Percentiles rank a stretch among this genome's conserved stretches.
Conservation (phyloP, 352 stramenopile species). For the Phytophthora rubi region DNA sequence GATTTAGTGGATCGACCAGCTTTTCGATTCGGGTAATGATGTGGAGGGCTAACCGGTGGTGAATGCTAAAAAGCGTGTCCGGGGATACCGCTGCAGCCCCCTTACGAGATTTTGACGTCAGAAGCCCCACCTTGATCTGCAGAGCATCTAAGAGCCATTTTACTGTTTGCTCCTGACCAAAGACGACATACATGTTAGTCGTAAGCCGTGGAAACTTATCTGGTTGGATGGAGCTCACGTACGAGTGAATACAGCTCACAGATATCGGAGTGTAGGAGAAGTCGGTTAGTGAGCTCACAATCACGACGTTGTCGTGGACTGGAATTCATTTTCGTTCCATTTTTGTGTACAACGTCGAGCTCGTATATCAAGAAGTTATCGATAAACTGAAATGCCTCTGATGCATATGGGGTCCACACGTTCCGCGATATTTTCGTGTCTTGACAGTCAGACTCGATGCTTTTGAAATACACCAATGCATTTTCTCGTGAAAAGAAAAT, state of each 20-base stretch:
- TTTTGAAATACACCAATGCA: conserved; percentile 21
- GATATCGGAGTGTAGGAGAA: conserved; percentile 23
- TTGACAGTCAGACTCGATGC: background rate
- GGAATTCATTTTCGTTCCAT: background rate
- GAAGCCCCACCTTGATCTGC: conserved; percentile 2
- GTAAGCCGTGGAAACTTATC: too few species aligned
- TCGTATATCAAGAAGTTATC: conserved; percentile 42
- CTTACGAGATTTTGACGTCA: background rate
- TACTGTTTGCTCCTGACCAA: conserved; percentile 22
- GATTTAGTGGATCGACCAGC: conserved; percentile 30
- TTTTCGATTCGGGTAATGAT: conserved; percentile 27
- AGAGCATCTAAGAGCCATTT: conserved; percentile 22
- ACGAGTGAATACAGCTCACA: conserved; percentile 41
- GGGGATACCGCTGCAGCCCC: background rate
- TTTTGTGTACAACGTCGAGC: conserved; percentile 20
- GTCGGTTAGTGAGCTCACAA: conserved; percentile 7
- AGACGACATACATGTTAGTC: background rate
- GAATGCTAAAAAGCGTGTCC: conserved; percentile 9
- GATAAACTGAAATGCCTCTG: conserved; percentile 13
- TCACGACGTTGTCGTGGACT: conserved; percentile 4
- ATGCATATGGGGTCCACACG: conserved; percentile 38
- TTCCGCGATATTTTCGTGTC: conserved; percentile 8
- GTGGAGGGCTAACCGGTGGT: conserved; percentile 15
- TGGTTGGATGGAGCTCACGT: conserved; percentile 6
- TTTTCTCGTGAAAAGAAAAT: conserved; percentile 45